Percentiles rank a stretch among this genome's conserved stretches.
Evolutionary conservation across 306 rosid species (phyloP).

Genomic region (Canavalia ensiformis): DNA sequence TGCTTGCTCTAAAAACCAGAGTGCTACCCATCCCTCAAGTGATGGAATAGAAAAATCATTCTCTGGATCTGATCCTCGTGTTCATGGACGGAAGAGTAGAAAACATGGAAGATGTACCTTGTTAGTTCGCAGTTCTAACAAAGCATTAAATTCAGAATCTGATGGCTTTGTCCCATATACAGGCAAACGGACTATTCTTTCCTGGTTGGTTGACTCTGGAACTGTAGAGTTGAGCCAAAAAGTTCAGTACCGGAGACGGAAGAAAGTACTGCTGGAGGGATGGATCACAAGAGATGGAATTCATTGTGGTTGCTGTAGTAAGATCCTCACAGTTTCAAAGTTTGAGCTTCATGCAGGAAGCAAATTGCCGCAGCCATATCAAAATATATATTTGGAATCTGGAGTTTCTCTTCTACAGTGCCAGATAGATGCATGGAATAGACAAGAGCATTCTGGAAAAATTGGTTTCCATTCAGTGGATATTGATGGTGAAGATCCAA

Average conservation of each 20-base stretch:
- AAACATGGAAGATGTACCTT: constrained; percentile 82
- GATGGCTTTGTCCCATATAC: constrained; percentile 91
- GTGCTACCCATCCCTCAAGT: constrained; percentile 51
- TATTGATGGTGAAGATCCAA: constrained; percentile 86
- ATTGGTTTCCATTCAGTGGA: constrained; percentile 76
- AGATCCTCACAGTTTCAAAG: constrained; percentile 90
- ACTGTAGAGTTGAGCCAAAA: constrained; percentile 83
- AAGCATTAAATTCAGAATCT: constrained; percentile 72
- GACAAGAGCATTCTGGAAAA: constrained; percentile 69
- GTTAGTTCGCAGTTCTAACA: constrained; percentile 83
- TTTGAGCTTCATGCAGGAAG: constrained; percentile 98
- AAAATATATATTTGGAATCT: constrained; percentile 88
- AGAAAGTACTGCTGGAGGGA: constrained; percentile 84
- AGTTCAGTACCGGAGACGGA: constrained; percentile 88
- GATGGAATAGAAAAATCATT: constrained; percentile 59
- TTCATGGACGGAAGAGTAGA: constrained; percentile 78
- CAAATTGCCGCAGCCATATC: constrained; percentile 92
- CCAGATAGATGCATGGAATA: constrained; percentile 92
- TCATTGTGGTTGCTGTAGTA: constrained; percentile 97
- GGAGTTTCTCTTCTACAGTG: constrained; percentile 93
- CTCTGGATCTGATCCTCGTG: constrained; percentile 62
- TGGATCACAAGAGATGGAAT: constrained; percentile 97
- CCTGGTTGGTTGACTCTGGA: constrained; percentile 92
- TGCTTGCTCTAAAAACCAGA: constrained; percentile 65
- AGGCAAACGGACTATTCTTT: constrained; percentile 93